These are phyloP conservation scores for Fusarium sp. DNA, from an alignment of 2,329 filamentous ascomycete species.

Conservation along the genomic window DNA sequence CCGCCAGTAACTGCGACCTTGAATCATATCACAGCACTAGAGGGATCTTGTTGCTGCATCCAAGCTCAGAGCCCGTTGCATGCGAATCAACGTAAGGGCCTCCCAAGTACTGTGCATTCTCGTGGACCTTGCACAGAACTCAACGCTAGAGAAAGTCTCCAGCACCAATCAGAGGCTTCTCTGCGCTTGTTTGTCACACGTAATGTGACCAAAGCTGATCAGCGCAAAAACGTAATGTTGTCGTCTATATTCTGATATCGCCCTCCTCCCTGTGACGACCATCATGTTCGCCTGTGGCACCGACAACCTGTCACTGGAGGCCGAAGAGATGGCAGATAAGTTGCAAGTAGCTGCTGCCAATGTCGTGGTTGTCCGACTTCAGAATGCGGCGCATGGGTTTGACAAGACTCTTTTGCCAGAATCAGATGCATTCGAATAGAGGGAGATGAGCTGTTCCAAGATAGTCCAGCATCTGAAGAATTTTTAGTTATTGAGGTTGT, in stretches of 20 bases:
- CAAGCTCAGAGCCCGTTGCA: neutral
- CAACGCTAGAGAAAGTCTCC: neutral
- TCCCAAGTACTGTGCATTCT: fast-evolving
- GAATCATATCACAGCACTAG: fast-evolving
- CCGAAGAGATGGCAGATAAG: neutral
- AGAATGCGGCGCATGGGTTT: neutral
- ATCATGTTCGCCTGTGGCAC: neutral
- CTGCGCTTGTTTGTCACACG: too few species aligned
- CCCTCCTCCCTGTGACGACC: fast-evolving
- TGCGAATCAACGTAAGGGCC: fast-evolving
- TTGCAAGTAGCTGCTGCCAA: fast-evolving
- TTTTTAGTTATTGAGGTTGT: fast-evolving
- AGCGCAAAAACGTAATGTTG: too few species aligned
- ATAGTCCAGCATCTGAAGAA: fast-evolving
- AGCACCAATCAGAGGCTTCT: too few species aligned
- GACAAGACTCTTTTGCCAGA: neutral
- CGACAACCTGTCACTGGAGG: neutral
- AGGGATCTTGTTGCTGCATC: fast-evolving
- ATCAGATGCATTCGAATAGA: fast-evolving
- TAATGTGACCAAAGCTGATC: too few species aligned
- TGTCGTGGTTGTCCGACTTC: fast-evolving
- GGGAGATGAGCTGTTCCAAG: too few species aligned
- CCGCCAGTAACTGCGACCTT: neutral
- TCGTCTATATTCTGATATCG: too few species aligned
- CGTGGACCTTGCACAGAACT: fast-evolving